Percentiles rank a stretch among this genome's conserved stretches.
These are phyloP conservation scores for Xylariaceae sp. DNA, from an alignment of 2,329 filamentous ascomycete genomes.

Conservation along the genomic window DNA sequence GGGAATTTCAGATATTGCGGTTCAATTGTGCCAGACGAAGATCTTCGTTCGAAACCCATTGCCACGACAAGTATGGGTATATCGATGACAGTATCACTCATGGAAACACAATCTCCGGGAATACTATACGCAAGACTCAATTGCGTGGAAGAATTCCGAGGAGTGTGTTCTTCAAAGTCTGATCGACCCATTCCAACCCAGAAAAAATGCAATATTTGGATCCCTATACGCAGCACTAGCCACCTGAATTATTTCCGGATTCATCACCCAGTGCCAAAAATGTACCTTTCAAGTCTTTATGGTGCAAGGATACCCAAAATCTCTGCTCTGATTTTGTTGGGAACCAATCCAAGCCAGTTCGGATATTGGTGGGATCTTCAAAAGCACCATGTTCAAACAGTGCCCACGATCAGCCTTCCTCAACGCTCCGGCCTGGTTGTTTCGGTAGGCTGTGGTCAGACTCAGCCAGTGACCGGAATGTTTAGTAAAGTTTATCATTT, in stretches of 20 bases:
- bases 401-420: too few relatives aligned
- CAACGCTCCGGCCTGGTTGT: too few relatives aligned
- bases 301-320: not conserved
- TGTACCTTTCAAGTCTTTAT: not conserved
- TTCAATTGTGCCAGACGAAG: constrained; percentile 14
- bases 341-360: not conserved
- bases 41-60: not conserved
- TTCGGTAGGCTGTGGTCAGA: constrained; percentile 6
- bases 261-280: not conserved
- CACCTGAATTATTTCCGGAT: not conserved
- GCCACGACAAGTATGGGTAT: constrained; percentile 21
- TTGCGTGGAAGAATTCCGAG: constrained; percentile 15
- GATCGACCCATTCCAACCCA: too few relatives aligned
- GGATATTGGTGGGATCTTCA: too few relatives aligned
- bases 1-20: constrained; percentile 16
- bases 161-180: too few relatives aligned
- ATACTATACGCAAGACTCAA: constrained; percentile 15
- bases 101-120: not conserved
- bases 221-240: not conserved
- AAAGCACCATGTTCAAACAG: too few relatives aligned
- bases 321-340: not conserved
- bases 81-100: constrained; percentile 7
- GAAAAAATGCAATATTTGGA: too few relatives aligned
- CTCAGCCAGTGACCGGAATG: not conserved
- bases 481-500: constrained; percentile 6